A percentile compares a stretch with the other conserved stretches of the same genome.
Conservation (phyloP, 805 yeast species). For the Kazachstania viticola region DNA sequence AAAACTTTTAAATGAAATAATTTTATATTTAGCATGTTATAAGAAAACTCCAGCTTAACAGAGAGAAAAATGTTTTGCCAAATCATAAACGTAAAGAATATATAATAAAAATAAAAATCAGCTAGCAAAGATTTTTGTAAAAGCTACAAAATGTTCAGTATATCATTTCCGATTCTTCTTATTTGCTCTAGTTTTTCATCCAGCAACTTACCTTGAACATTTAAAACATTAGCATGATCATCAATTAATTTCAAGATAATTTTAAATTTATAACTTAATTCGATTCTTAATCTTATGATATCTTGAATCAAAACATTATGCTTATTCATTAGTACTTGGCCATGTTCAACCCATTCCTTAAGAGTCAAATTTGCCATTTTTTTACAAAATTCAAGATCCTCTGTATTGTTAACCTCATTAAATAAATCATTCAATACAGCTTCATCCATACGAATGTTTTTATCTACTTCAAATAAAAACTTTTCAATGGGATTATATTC, state of each 20-base stretch:
- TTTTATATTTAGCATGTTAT: constrained; percentile 4
- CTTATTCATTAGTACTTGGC: constrained; percentile 24
- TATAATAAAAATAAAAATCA: too few relatives aligned
- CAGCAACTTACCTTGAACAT: constrained; percentile 22
- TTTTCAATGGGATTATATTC: too few relatives aligned
- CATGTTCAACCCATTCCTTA: constrained; percentile 30
- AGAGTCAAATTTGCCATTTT: constrained; percentile 18
- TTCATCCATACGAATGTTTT: too few relatives aligned
- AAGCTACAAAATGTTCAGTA: constrained; percentile 26
- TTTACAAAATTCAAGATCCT: constrained; percentile 17
- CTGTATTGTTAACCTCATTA: constrained; percentile 8
- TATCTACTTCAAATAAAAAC: too few relatives aligned
- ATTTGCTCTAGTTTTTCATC: constrained; percentile 28
- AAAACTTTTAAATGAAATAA: background rate
- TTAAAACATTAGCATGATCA: constrained; percentile 26
- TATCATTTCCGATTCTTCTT: constrained; percentile 33
- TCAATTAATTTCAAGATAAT: constrained; percentile 30
- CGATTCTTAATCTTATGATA: constrained; percentile 29
- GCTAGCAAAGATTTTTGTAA: too few relatives aligned
- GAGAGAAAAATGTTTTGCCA: too few relatives aligned
- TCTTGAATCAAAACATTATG: constrained; percentile 27
- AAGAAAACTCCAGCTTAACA: too few relatives aligned
- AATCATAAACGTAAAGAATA: too few relatives aligned
- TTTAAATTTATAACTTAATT: constrained; percentile 30
- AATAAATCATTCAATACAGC: constrained; percentile 1